Percentiles rank a stretch among this genome's conserved stretches.
Evolutionary conservation across 768 basidiomycete species (phyloP).

Genomic region (Mrakia hoshinonis): DNA sequence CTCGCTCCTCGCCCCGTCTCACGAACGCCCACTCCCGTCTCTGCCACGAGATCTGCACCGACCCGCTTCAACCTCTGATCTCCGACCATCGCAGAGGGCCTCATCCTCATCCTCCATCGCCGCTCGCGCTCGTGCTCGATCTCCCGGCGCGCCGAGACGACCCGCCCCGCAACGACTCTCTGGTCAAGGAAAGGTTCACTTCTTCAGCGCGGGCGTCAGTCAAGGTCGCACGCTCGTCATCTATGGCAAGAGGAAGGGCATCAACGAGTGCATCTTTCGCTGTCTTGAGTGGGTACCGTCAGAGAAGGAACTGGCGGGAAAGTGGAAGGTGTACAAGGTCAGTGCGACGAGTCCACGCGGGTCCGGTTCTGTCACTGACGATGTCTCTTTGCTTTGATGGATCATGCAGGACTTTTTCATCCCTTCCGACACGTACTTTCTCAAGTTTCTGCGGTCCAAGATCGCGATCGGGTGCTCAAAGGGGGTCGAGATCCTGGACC

Average conservation of each 20-base stretch:
- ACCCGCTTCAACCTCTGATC: not conserved
- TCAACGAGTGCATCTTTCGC: constrained; percentile 80
- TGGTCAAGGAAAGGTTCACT: constrained; percentile 82
- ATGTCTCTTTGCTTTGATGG: constrained; percentile 14
- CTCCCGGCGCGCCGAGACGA: constrained; percentile 76
- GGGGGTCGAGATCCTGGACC: constrained; percentile 95
- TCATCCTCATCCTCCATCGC: not conserved
- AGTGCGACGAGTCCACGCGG: not conserved
- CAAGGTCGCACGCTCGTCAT: constrained; percentile 71
- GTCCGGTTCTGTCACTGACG: not conserved
- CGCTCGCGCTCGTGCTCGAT: constrained; percentile 48
- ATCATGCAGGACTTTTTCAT: constrained; percentile 69
- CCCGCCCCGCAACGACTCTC: constrained; percentile 66
- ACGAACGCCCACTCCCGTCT: constrained; percentile 52
- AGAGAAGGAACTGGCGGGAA: constrained; percentile 72
- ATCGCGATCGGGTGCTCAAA: constrained; percentile 86
- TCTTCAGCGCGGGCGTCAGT: constrained; percentile 84
- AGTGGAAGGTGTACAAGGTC: constrained; percentile 74
- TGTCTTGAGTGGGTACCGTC: constrained; percentile 81
- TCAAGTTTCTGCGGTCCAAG: constrained; percentile 85
- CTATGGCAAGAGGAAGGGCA: constrained; percentile 86
- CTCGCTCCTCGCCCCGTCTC: not conserved
- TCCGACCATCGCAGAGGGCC: not conserved
- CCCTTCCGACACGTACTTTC: constrained; percentile 78
- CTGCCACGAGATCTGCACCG: constrained; percentile 46